Evolutionary conservation across 202 grass and related monocot species (phyloP), one percentile per base, ranked within the genome.

Genomic region (Musa balbisiana): DNA sequence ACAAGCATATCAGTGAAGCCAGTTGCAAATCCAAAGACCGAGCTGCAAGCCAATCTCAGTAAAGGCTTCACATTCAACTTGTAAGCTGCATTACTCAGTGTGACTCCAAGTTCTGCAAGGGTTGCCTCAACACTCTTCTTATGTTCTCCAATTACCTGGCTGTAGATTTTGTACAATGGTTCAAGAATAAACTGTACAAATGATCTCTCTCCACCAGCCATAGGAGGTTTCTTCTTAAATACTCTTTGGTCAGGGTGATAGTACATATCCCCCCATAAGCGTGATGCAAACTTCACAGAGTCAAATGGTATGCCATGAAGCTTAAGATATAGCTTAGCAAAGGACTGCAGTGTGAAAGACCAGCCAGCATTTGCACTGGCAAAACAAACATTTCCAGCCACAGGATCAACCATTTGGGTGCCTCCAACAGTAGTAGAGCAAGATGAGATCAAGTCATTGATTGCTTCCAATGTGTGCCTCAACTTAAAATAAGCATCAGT

Each of bases 401-500:
- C 77, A 69, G 95, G 95, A 80, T 98, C 95, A 49, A 98, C 85
- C 79, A 88, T 66, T 69, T 89, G 95, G 76, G 89, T 85, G 26
- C 91, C 95, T 75, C 91, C 88, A 73, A 92, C 89, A 79, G 89
- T 89, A 63, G 95, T 94, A 69, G 91, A 98, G 84, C 82, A 98
- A 52, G 95, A 98, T 9, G 89, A 86, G 72, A 98, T 98, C 64
- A 98, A 75, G 76, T 98, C 95, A 59, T 98, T 98, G 73, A 98
- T 92, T 11, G 81, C 79, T 72, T 98, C 95, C 73, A 92, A 77
- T 64, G 91, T 98, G 80, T 98, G 95, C 29, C 91, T 80, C 43
- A 99, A 64, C 82, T 99, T 99, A 85, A 99, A 99, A 83, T 94
- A 99, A 52, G 95, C 91, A 78, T 99, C 95, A 86, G 91, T 94